A percentile compares a stretch with the other conserved stretches of the same genome.
phyloP scores from a whole-genome alignment of 2,329 filamentous ascomycete genomes.

The Podosphaera xanthii region DNA sequence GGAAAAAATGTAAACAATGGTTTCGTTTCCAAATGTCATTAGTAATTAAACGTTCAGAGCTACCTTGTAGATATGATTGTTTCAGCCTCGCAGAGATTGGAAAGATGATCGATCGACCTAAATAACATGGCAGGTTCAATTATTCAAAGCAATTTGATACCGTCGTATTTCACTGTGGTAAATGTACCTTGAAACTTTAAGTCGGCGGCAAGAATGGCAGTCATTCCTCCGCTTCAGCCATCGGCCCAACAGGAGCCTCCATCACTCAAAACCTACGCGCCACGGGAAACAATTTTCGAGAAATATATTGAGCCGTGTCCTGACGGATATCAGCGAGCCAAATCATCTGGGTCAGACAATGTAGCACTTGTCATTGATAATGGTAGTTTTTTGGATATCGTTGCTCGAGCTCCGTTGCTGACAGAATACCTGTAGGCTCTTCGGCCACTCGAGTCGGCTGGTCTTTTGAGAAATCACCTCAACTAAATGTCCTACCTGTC shows the following conservation, averaged over 20 bases:
- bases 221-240: constrained; percentile 11
- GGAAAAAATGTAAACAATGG: no score
- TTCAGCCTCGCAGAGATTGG: no score
- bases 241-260: constrained; percentile 24
- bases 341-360: constrained; percentile 26
- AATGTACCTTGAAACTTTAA: not conserved
- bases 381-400: constrained; percentile 30
- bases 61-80: no score
- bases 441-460: constrained; percentile 79
- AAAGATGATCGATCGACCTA: no score
- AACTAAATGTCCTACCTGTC: constrained; percentile 62
- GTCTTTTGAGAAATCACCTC: constrained; percentile 74
- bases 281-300: constrained; percentile 39
- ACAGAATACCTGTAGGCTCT: constrained; percentile 35
- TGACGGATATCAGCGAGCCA: constrained; percentile 43
- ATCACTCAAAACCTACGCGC: constrained; percentile 33
- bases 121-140: not conserved
- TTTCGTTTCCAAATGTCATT: no score
- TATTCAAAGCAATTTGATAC: not conserved
- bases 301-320: constrained; percentile 28
- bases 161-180: not conserved
- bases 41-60: no score
- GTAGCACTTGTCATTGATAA: constrained; percentile 94
- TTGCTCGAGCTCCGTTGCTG: constrained; percentile 6
- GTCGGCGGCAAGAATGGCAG: constrained; percentile 5